A percentile compares a stretch with the other conserved stretches of the same genome.
Evolutionary conservation across 495 filamentous ascomycete genomes (phyloP).

Genomic region (Podospora pseudocomata): DNA sequence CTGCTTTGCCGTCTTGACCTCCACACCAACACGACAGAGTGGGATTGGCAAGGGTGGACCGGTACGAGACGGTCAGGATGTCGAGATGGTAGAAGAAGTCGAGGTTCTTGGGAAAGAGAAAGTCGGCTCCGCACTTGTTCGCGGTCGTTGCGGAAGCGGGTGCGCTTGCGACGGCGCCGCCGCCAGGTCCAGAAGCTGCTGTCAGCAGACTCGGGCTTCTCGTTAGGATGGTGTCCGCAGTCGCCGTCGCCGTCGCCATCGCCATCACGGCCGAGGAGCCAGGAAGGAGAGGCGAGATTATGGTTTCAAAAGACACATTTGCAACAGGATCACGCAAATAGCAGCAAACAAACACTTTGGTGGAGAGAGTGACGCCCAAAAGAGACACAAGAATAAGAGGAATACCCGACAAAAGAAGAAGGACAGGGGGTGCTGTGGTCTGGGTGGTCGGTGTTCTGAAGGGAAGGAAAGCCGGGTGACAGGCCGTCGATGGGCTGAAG

Average conservation of each 20-base stretch:
- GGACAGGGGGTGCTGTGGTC: not conserved
- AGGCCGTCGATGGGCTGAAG: not conserved
- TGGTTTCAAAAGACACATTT: conserved; percentile 22
- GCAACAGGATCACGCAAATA: not conserved
- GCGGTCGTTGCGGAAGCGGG: conserved; percentile 16
- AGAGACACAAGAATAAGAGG: not conserved
- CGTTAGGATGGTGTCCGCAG: conserved; percentile 16
- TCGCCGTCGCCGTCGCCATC: conserved; percentile 26
- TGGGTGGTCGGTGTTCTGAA: not conserved
- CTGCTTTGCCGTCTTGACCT: conserved; percentile 9
- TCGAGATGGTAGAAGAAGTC: conserved; percentile 23
- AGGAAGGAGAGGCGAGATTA: conserved; percentile 14
- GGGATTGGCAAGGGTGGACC: conserved; percentile 24
- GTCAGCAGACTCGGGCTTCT: conserved; percentile 21
- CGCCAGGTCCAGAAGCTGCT: not conserved
- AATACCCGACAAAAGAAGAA: not conserved
- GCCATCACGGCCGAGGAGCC: conserved; percentile 29
- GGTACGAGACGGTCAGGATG: conserved; percentile 29
- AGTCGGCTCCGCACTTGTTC: not conserved
- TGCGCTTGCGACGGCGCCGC: conserved; percentile 17
- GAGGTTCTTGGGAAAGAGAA: conserved; percentile 5
- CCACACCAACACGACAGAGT: conserved; percentile 29
- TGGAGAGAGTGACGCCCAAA: no score
- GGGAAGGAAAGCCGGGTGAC: not conserved
- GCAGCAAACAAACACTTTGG: conserved; percentile 3